These are phyloP conservation scores for Sphagnurus paluster DNA, from an alignment of 1,284 basidiomycete species.

Conservation along the genomic window DNA sequence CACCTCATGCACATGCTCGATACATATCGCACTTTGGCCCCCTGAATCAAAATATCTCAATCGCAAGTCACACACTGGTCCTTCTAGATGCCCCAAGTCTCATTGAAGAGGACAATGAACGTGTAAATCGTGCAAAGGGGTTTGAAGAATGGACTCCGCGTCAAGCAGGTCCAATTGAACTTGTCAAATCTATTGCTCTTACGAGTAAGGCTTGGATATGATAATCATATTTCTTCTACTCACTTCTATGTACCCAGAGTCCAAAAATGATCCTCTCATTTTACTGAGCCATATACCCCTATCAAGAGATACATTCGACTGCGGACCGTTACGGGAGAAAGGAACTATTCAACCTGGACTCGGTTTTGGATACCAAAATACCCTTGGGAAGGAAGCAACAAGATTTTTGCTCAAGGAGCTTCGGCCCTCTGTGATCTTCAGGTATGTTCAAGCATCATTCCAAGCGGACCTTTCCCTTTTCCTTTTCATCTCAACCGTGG, in stretches of 20 bases:
- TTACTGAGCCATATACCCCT: conserved; percentile 88
- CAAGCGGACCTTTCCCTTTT: no score
- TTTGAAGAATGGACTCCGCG: conserved; percentile 60
- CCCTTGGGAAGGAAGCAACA: conserved; percentile 72
- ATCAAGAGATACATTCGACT: conserved; percentile 58
- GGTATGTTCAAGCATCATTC: conserved; percentile 43
- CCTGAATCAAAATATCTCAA: conserved; percentile 48
- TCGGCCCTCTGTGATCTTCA: conserved; percentile 70
- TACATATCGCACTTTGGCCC: conserved; percentile 71
- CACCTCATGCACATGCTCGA: conserved; percentile 57
- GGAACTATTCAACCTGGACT: conserved; percentile 75
- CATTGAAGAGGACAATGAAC: conserved; percentile 78
- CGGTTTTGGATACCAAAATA: conserved; percentile 86
- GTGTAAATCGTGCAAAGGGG: conserved; percentile 43
- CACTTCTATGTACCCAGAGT: conserved; percentile 6
- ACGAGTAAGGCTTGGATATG: conserved; percentile 51
- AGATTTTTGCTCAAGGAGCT: conserved; percentile 67
- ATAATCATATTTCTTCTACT: neutral
- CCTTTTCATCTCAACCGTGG: conserved; percentile 9
- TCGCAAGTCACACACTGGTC: conserved; percentile 74
- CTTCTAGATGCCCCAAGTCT: conserved; percentile 76
- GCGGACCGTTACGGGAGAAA: conserved; percentile 77
- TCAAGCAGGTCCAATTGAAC: conserved; percentile 65
- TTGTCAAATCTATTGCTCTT: conserved; percentile 60
- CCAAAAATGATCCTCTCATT: conserved; percentile 39